Base-by-base conservation (phyloP, 2,329 filamentous ascomycete species). In the Fusarium tjaetaba region DNA sequence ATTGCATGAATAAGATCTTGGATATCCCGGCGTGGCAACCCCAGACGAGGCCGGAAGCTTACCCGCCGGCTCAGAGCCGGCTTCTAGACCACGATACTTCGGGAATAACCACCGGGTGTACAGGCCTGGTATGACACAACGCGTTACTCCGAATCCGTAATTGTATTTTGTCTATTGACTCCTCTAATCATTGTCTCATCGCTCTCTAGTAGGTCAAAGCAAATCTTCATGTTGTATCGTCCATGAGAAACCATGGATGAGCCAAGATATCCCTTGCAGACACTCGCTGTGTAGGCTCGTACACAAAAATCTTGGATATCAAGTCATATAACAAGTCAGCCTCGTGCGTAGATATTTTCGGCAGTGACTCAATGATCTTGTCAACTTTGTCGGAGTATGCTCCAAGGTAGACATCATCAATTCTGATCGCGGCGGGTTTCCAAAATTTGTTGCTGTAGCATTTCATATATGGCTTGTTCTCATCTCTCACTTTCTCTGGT, bases 231-330 rank as follows among this genome's bases (percentile, higher is more conserved):
- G 3, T 11, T 0, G 13, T 22, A 9, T 9, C 28, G 3, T 51
- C 49, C 38, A 71, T 56, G 20, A 38, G 30, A 39, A 65, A 71
- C 63, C 65, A 76, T 2, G 68, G 62, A 18, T 76, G 71, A 55
- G 14, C 24, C 34, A 65, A 13, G 10, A 74, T 24, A 4, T 76
- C 59, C 1, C 9, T 16, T 9, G 53, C 49, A 18, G 42, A 38
- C 16, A 59, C 24, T 30, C 70, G 60, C 39, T 66, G 15, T 14
- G 14, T 1, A 18, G 70, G 66, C 41, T 75, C 73, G 42, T 75
- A 71, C 3, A 65, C 58, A 14, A 72, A 68, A 11, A 62, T 43
- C 36, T 60, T 68, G 8, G 39, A 57, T 3, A 72, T 9, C 13
- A 76, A 22, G 26, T 73, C 70, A 26, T 67, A n/a, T 11, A 73